Percentiles rank a stretch among this genome's conserved stretches.
These are phyloP conservation scores for Selaginella moellendorffii DNA, from an alignment of 75 land plant species.

Conservation along the genomic window DNA sequence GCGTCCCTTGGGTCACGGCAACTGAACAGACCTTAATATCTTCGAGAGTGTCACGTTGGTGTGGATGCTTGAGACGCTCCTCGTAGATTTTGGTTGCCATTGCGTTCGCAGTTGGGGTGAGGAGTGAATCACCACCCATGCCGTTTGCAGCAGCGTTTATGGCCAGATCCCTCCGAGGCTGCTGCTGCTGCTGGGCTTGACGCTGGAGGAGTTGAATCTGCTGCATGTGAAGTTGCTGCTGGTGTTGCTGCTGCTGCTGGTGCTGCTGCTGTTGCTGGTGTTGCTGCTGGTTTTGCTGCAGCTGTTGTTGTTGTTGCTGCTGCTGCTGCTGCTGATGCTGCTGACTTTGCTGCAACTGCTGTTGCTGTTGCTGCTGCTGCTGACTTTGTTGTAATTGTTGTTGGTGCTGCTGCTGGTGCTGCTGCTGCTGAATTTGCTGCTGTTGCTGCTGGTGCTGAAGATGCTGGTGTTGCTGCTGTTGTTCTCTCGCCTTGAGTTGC, in stretches of 20 bases:
- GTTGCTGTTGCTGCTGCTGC: conserved; percentile 64
- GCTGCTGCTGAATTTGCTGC: conserved; percentile 13
- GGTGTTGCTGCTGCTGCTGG: conserved; percentile 5
- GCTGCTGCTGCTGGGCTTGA: conserved; percentile 41
- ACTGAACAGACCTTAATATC: conserved; percentile 26
- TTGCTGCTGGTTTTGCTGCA: conserved; percentile 42
- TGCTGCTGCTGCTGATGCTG: too few relatives aligned
- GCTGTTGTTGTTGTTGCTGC: not conserved
- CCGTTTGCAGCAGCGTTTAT: not conserved
- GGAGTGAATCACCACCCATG: conserved; percentile 42
- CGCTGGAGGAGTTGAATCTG: conserved; percentile 9
- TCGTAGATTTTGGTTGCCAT: conserved; percentile 86
- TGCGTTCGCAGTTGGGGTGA: conserved; percentile 45
- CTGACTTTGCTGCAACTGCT: conserved; percentile 43
- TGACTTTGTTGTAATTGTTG: conserved; percentile 16
- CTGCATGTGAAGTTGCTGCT: conserved; percentile 14
- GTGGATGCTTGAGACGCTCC: conserved; percentile 68
- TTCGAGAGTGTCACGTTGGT: conserved; percentile 62
- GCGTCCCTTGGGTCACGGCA: too few relatives aligned
- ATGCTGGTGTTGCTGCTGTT: not conserved
- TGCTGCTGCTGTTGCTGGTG: conserved; percentile 31
- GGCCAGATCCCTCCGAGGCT: conserved; percentile 38
- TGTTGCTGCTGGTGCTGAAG: conserved; percentile 18
- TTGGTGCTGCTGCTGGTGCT: conserved; percentile 14
- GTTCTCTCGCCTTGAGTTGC: not conserved